phyloP scores from a whole-genome alignment of 23 red algal species.

The Gracilaria domingensis region DNA sequence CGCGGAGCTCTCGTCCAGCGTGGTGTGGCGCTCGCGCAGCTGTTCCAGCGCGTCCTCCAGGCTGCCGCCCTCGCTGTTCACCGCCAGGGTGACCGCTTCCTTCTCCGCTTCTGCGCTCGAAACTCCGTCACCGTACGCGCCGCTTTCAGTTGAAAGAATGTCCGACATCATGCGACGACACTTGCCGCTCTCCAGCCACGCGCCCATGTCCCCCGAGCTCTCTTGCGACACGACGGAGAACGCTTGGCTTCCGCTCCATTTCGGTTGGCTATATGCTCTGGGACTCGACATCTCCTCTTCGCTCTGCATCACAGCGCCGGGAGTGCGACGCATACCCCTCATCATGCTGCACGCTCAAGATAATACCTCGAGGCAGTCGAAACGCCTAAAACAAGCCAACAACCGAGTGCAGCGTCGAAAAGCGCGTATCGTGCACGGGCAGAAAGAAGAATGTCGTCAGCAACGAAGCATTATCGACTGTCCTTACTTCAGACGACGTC shows the following conservation, averaged over 20 bases:
- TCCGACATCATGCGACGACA: not conserved
- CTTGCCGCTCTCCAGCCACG: not conserved
- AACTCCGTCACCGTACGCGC: not conserved
- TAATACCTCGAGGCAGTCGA: too few relatives aligned
- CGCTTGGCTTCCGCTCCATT: not conserved
- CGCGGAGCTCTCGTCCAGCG: not conserved
- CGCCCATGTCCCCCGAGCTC: not conserved
- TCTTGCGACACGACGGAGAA: constrained; percentile 21
- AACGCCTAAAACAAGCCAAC: too few relatives aligned
- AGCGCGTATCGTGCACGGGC: not conserved
- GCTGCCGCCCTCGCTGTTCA: too few relatives aligned
- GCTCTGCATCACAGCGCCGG: not conserved
- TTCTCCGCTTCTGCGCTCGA: too few relatives aligned
- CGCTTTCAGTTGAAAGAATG: not conserved
- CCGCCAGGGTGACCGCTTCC: too few relatives aligned
- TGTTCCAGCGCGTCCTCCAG: not conserved
- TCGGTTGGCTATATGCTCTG: not conserved
- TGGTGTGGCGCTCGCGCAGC: not conserved
- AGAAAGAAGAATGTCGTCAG: not conserved
- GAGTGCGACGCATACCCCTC: not conserved
- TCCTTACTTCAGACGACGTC: too few relatives aligned
- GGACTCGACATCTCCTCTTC: not conserved
- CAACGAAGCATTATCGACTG: not conserved
- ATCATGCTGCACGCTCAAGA: not conserved
- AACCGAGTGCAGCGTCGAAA: not conserved